Percentiles rank a stretch among this genome's conserved stretches.
These are phyloP conservation scores for Ganoderma resinaceum DNA, from an alignment of 1,284 basidiomycete species.

Conservation along the genomic window DNA sequence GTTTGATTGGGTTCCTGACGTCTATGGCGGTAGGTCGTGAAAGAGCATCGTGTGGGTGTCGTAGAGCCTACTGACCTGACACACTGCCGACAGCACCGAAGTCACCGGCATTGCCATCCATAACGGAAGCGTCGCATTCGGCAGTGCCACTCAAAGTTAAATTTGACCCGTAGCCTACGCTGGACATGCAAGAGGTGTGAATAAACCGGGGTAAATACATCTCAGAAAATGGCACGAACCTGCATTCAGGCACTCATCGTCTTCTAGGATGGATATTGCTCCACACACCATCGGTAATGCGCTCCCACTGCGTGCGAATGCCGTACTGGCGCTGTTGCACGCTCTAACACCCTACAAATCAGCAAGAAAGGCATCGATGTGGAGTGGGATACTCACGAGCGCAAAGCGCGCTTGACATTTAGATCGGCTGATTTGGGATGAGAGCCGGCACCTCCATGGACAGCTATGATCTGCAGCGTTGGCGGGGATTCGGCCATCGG, in stretches of 20 bases:
- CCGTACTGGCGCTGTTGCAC: constrained; percentile 47
- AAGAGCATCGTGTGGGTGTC: background rate
- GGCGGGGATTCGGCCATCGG: background rate
- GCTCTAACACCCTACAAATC: constrained; percentile 45
- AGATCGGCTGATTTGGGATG: constrained; percentile 53
- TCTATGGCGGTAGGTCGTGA: constrained; percentile 44
- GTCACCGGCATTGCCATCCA: constrained; percentile 56
- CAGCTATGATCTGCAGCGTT: constrained; percentile 47
- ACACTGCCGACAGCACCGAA: constrained; percentile 79
- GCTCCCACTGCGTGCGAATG: constrained; percentile 26
- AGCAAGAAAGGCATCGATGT: background rate
- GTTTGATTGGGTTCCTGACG: constrained; percentile 68
- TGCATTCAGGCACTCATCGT: constrained; percentile 70
- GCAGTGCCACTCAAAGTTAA: constrained; percentile 70
- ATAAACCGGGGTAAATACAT: background rate
- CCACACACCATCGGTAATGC: constrained; percentile 54
- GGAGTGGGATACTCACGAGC: constrained; percentile 48
- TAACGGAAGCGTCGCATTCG: constrained; percentile 81
- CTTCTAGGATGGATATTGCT: constrained; percentile 64
- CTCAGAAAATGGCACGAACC: constrained; percentile 45
- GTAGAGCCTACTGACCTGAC: constrained; percentile 46
- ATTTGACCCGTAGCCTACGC: constrained; percentile 74
- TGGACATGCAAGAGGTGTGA: background rate
- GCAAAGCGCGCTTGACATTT: constrained; percentile 59
- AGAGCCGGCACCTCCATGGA: constrained; percentile 74